Base-by-base conservation (phyloP, 768 basidiomycete species). In the Paxillus rubicundulus region DNA sequence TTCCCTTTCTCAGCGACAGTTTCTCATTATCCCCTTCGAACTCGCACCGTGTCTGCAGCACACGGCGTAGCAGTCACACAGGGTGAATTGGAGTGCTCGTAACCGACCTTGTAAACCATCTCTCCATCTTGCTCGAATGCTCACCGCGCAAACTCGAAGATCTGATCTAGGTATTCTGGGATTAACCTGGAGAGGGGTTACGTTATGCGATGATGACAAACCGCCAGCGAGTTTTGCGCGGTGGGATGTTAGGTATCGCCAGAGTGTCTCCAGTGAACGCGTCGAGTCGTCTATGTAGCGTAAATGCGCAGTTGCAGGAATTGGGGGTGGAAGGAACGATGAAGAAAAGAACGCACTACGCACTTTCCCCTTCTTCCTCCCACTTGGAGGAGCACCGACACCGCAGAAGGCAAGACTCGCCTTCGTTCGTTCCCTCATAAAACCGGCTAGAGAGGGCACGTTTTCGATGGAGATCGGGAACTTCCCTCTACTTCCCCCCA, bases 161-260 rank as follows among this genome's bases (percentile, higher is more conserved):
- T n/a, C n/a, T n/a, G n/a, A n/a, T n/a, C n/a, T n/a, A n/a, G n/a
- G n/a, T n/a, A n/a, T n/a, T n/a, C n/a, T n/a, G n/a, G n/a, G n/a
- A n/a, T n/a, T n/a, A n/a, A n/a, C n/a, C n/a, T n/a, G n/a, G n/a
- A n/a, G n/a, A n/a, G n/a, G n/a, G n/a, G n/a, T n/a, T 56, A 85
- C 86, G 37, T 79, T 69, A 33, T 94, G 79, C 4, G 80, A 74
- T 38, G 80, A 74, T 38, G 82, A 79, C 2, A 98, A 82, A 0
- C 90, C 90, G 5, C 85, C 86, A 2, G 74, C 79, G 34, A 98
- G 78, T 64, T 95, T 94, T 9, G 91, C 92, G 12, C 97, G 83
- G 10, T 92, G 83, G 62, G 97, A 93, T 2, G 92, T 84, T 8
- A 98, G 81, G 66, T 93, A 98, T 10, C 86, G 82, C 56, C 92